These are phyloP conservation scores for Malus orientalis DNA, from an alignment of 306 rosid species.

Conservation along the genomic window DNA sequence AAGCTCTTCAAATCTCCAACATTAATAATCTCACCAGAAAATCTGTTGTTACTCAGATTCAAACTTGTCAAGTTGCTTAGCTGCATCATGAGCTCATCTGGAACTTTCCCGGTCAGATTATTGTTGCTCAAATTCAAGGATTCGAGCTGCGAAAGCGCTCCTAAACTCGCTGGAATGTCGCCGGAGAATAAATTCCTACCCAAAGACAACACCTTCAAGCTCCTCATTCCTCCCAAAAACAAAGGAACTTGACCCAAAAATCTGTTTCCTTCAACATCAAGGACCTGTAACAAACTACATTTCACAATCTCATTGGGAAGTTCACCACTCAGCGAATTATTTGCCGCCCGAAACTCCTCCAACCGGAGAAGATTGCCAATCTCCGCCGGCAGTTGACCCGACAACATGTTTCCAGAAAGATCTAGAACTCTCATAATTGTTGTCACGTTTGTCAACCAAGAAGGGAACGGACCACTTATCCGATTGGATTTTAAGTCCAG, in stretches of 20 bases:
- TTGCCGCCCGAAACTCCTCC: slow-evolving; percentile 37
- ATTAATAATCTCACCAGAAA: slow-evolving; percentile 39
- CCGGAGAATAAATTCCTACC: slow-evolving; percentile 50
- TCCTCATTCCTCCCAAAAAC: slow-evolving; percentile 35
- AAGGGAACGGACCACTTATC: slow-evolving; percentile 42
- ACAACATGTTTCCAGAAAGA: slow-evolving; percentile 60
- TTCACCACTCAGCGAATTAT: slow-evolving; percentile 50
- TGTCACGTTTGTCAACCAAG: slow-evolving; percentile 48
- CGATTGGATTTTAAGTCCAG: slow-evolving; percentile 47
- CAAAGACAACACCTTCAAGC: slow-evolving; percentile 41
- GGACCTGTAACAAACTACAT: slow-evolving; percentile 40
- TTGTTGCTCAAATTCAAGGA: slow-evolving; percentile 49
- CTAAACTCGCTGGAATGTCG: slow-evolving; percentile 42
- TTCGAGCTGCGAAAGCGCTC: slow-evolving; percentile 42
- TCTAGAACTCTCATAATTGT: slow-evolving; percentile 44
- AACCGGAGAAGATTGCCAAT: slow-evolving; percentile 41
- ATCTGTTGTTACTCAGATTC: slow-evolving; percentile 60
- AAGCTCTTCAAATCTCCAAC: slow-evolving; percentile 47
- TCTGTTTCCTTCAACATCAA: slow-evolving; percentile 54
- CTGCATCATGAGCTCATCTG: slow-evolving; percentile 42
- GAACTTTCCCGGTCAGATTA: slow-evolving; percentile 48
- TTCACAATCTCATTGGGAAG: slow-evolving; percentile 47
- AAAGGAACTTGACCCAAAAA: slow-evolving; percentile 48
- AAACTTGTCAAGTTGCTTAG: slow-evolving; percentile 50
- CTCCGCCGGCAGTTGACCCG: slow-evolving; percentile 38